Base-by-base conservation (phyloP, 495 filamentous ascomycete species). In the Aspergillus campestris region DNA sequence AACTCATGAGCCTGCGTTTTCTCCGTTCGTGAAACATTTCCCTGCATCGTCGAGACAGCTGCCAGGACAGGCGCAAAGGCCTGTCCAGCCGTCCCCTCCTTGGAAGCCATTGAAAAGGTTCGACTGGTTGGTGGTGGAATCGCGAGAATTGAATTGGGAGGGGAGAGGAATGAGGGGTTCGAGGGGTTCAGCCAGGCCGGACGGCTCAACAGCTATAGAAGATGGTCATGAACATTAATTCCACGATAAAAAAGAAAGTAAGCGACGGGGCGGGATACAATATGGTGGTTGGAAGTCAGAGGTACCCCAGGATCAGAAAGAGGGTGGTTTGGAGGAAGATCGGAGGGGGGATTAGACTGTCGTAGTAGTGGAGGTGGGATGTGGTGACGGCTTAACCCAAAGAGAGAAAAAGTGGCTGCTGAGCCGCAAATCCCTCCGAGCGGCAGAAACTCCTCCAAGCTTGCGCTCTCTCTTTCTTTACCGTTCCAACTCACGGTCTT, bases 1-100 rank as follows among this genome's bases (percentile, higher is more conserved):
- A 82, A 97, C 54, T 90, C 81, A 62, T 92, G 85, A 32, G 92
- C 92, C 58, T 84, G 81, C 62, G 83, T 80, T 70, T 97, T 99
- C 65, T 91, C 83, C 31, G 81, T 70, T 58, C 82, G 76, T 56
- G 89, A 79, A 50, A 82, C 83, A 70, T 84, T 87, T 64, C 87
- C 74, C 61, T 82, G 84, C 87, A 99, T 94, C 47, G 89, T 94
- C 60, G 81, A 73, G 70, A 96, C 78, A 47, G 94, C 94, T 53
- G 79, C 78, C 53, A 96, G 76, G 50, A 99, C 86, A 58, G 87
- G 84, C 58, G 78, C 79, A 67, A 94, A 92, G 69, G 77, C 80
- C 68, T 80, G 79, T 61, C 77, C 73, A 43, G 73, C 63, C 44
- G 62, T 60, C 52, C 65, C 70, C 51, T 67, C 59, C 62, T 83